Evolutionary conservation across 371 early-diverging fungal genomes (phyloP), one percentile per base, ranked within the genome.

Genomic region (Mortierella sp.): DNA sequence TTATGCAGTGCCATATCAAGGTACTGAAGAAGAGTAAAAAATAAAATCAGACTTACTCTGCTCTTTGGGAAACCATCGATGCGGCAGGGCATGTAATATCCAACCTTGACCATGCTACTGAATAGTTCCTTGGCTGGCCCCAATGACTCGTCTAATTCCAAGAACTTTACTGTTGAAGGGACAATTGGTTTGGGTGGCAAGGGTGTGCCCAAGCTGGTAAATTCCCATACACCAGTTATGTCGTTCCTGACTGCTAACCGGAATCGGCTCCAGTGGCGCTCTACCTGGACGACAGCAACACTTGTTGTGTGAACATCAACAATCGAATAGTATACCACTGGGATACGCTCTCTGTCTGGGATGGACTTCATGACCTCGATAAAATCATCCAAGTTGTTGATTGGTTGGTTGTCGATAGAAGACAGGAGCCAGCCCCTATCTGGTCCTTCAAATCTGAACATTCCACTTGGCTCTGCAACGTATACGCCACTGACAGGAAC

Each of bases 251-350:
- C 89, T 12, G 93, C 93, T 70, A 94, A 58, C 53, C 93, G 84
- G 80, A 94, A 93, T n/a, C 85, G 71, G 40, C 89, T 86, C 96
- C 96, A 96, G 70, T 94, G 94, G 43, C 94, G 83, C 57, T 96
- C 95, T 5, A 92, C 87, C 40, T 88, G 87, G 7, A 94, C 91
- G 56, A 96, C 89, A 15, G 89, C 87, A 13, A 93, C 90, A 28
- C 88, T 84, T 42, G 88, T 91, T 2, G 91, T 90, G 71, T 95
- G 95, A 45, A 93, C 87, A 72, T 91, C 91, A 4, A 93, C 88
- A 79, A 93, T 95, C 13, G 90, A 92, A 40, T 95, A 94, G 42
- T 92, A 96, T 5, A 93, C 93, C 19, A 95, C 89, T 13, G 95
- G 93, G 10, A 95, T 87, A 6, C 94, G 88, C 62, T 86, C 89